Base-by-base conservation (phyloP, 2,329 filamentous ascomycete species). In the Sordariomycetes sp. region DNA sequence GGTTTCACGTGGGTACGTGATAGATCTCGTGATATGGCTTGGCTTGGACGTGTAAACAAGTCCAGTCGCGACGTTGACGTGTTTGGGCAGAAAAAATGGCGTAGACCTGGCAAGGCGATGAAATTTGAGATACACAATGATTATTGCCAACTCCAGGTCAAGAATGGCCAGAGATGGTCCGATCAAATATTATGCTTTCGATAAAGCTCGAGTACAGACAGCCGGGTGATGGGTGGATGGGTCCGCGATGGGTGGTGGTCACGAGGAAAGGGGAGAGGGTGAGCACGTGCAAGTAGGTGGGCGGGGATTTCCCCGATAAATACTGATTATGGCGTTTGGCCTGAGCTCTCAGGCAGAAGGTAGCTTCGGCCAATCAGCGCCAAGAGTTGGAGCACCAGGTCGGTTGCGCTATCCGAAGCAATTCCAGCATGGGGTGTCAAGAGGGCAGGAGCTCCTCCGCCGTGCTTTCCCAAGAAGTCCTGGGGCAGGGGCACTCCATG, bases 1-100 rank as follows among this genome's bases (percentile, higher is more conserved):
- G 73, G 72, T 72, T 72, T 74, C 73, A 75, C 72, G 73, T 75
- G 72, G 72, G 69, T 70, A 69, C 67, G 71, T 71, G 71, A 71
- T 70, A 68, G 70, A 75, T 72, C 74, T 76, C 74, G 74, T 76
- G 74, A 76, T 76, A 73, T 75, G 51, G 24, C 48, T 54, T 60
- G 51, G 58, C 35, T 53, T 55, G 37, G 57, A 57, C 56, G 60
- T 59, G 59, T 60, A 60, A 58, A 20, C 43, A 37, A 37, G 52
- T 43, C 43, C 53, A 57, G 43, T 46, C 55, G 55, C 55, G 55
- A 57, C 55, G 18, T 22, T 60, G 60, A 60, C 57, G 58, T 54
- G 60, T 43, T 32, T 32, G 28, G 8, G 53, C 34, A 24, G 37
- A 54, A 43, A 51, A 60, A 53, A 32, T 34, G 32, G 7, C 22